phyloP scores from a whole-genome alignment of 2,329 filamentous ascomycete genomes.

The Nemania diffusa region DNA sequence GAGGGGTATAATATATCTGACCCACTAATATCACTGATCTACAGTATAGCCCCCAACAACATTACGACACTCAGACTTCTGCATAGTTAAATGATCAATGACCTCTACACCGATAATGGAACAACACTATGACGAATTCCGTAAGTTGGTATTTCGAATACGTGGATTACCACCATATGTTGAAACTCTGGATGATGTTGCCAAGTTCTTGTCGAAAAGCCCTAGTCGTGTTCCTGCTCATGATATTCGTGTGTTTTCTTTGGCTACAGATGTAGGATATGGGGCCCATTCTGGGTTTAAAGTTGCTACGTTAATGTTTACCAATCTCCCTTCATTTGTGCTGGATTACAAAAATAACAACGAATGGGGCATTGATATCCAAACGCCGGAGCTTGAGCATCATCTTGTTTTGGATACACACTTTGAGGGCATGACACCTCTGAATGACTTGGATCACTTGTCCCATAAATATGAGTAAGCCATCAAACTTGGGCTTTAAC shows the following conservation, averaged over 20 bases:
- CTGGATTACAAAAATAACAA: conserved; percentile 5
- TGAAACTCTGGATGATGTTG: conserved; percentile 16
- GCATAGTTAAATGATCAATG: too few relatives aligned
- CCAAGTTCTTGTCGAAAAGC: conserved; percentile 19
- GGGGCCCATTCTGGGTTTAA: conserved; percentile 26
- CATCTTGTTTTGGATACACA: conserved; percentile 39
- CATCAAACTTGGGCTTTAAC: not conserved
- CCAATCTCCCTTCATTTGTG: conserved; percentile 23
- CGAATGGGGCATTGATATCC: conserved; percentile 10
- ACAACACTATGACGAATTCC: not conserved
- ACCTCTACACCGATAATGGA: not conserved
- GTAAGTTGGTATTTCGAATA: conserved; percentile 25
- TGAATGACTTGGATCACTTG: conserved; percentile 37
- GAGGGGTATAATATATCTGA: too few relatives aligned
- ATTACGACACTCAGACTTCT: too few relatives aligned
- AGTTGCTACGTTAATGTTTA: conserved; percentile 40
- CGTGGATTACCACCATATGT: conserved; percentile 18
- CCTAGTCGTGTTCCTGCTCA: conserved; percentile 28
- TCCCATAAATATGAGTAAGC: conserved; percentile 39
- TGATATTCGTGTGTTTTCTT: conserved; percentile 35
- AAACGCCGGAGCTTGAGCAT: not conserved
- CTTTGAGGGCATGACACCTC: conserved; percentile 39
- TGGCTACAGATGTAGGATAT: conserved; percentile 30
- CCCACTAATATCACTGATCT: too few relatives aligned
- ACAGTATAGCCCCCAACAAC: too few relatives aligned